Evolutionary conservation across 75 land plant species (phyloP), one percentile per base, ranked within the genome.

Genomic region (Selaginella tamariscina): DNA sequence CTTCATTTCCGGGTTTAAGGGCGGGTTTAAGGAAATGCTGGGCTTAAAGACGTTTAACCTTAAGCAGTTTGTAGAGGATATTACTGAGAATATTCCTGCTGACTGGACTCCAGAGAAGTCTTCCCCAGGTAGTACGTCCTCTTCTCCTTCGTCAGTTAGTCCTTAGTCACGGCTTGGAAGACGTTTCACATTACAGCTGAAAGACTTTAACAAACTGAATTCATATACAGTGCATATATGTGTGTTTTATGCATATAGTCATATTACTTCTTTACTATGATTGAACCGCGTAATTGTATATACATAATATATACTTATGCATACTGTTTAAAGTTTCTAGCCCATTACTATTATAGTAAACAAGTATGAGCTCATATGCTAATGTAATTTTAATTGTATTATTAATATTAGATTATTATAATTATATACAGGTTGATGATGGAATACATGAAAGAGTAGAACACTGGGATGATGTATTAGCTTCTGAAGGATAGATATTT

Each of bases 401-500:
- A n/a, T n/a, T n/a, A n/a, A n/a, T n/a, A n/a, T n/a, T n/a, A n/a
- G n/a, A n/a, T n/a, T n/a, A n/a, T n/a, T n/a, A n/a, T n/a, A n/a
- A n/a, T n/a, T n/a, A n/a, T 21, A 23, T 68, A 24, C 78, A 95
- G 96, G 73, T 79, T 56, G 96, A 87, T 84, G 66, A 64, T 30
- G 87, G 83, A 49, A 29, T 86, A 27, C 77, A 59, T 68, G 87
- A 76, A 73, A 85, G 86, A 55, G 55, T 94, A 54, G 88, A 85
- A 33, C 84, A 79, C 32, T 94, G 98, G 98, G 86, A 83, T 71
- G 88, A 87, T 70, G 72, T 78, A 79, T 81, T 94, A n/a, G 76
- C 63, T 69, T 63, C 71, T 29, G 96, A 90, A 56, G 88, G 77
- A 1, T 65, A 32, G 62, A 24, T 57, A 85, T 33, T 94, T 94